Evolutionary conservation across 345 rosid genomes (phyloP), one percentile per base, ranked within the genome.

Genomic region (Hypericum perforatum): DNA sequence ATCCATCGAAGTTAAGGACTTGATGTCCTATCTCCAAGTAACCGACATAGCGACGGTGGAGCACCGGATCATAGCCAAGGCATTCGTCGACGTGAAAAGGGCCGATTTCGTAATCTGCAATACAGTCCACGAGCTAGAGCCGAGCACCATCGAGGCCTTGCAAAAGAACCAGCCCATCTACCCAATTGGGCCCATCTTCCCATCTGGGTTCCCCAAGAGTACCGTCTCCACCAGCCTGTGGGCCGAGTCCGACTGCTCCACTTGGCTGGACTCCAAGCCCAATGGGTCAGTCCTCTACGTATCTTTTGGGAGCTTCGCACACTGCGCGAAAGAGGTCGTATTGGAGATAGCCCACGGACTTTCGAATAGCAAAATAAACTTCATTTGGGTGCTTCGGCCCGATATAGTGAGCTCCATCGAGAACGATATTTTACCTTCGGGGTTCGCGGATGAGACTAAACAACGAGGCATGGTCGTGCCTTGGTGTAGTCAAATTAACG

Each of bases 291-390:
- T 91, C 22, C 38, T 91, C 15, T 91, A 81, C 32, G 67, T 85
- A 0, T 81, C 96, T 0, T 87, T 91, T 44, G 92, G 95, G 11
- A 87, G 98, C 63, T 82, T 78, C 43, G 95, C 95, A 0, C 98
- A 81, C n/a, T 68, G 69, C 0, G 67, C 72, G 0, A 79, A 75
- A 54, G 45, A 43, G 5, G 89, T 82, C 62, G 53, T 87, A 0
- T 29, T 15, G 6, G 87, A 84, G 62, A 84, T 85, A 50, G 96
- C 95, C 0, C 36, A 64, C 0, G 98, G 92, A 54, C 76, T 91
- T 8, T 40, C 61, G 5, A 44, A 39, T 8, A 81, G 95, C 45
- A 43, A 58, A 32, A 92, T 81, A 32, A 70, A 54, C 41, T 91
- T 87, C 60, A 42, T 91, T 11, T 87, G 95, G 98, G 96, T 85